Conservation (phyloP, 352 stramenopile genomes). For the Phytopythium kandeliae region DNA sequence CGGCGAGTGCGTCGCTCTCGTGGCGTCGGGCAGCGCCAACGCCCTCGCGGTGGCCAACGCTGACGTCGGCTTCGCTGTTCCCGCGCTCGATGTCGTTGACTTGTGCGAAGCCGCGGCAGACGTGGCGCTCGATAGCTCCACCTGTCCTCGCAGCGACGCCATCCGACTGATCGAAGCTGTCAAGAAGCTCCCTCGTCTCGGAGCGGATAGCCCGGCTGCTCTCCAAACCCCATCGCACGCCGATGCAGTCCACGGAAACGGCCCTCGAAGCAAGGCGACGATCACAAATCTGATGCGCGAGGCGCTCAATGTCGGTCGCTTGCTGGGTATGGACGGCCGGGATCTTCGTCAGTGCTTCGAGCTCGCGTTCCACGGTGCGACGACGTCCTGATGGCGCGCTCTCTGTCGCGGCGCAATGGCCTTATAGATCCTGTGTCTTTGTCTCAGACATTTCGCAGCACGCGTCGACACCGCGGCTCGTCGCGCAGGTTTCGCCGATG, state of each 20-base stretch:
- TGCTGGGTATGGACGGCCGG: slow-evolving; percentile 22
- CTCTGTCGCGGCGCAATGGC: not conserved
- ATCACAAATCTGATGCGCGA: slow-evolving; percentile 32
- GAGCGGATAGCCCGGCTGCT: not conserved
- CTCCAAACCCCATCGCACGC: not conserved
- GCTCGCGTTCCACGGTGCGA: slow-evolving; percentile 10
- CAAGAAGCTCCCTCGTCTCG: slow-evolving; percentile 25
- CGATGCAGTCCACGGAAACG: not conserved
- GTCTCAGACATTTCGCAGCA: slow-evolving; percentile 8
- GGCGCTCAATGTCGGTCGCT: slow-evolving; percentile 19
- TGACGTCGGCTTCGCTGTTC: slow-evolving; percentile 45
- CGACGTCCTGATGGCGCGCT: not conserved
- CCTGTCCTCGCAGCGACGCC: slow-evolving; percentile 36
- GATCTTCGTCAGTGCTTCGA: slow-evolving; percentile 31
- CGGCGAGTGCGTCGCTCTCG: slow-evolving; percentile 38
- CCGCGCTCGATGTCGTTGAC: slow-evolving; percentile 33
- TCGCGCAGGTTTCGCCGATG: slow-evolving; percentile 2
- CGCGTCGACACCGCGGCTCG: slow-evolving; percentile 11
- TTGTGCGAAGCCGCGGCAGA: slow-evolving; percentile 44
- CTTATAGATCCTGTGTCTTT: not conserved
- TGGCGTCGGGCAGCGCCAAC: slow-evolving; percentile 37
- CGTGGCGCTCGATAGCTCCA: slow-evolving; percentile 28
- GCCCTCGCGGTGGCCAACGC: slow-evolving; percentile 36
- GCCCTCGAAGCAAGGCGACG: slow-evolving; percentile 10
- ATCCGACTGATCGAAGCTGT: slow-evolving; percentile 41